Evolutionary conservation across 495 filamentous ascomycete species (phyloP).

Genomic region (Delitschia confertaspora): DNA sequence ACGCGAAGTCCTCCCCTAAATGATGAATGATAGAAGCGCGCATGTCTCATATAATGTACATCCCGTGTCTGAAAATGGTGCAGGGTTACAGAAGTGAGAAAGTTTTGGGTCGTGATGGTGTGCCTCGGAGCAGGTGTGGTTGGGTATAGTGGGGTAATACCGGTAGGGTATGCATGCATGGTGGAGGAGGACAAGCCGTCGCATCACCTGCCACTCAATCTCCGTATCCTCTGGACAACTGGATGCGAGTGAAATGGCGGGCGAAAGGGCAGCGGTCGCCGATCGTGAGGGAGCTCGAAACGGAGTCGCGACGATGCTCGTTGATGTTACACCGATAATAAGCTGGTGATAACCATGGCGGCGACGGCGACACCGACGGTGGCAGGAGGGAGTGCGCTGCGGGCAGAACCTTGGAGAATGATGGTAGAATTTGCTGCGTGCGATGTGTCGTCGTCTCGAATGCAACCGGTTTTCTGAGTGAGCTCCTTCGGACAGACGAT

Average conservation of each 20-base stretch:
- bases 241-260: slow-evolving; percentile 16
- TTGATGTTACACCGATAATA: slow-evolving; percentile 13
- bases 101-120: too few relatives aligned
- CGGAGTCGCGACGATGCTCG: slow-evolving; percentile 6
- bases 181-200: slow-evolving; percentile 1
- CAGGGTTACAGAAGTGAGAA: too few relatives aligned
- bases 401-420: too few relatives aligned
- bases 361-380: not conserved
- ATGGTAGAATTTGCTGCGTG: slow-evolving; percentile 2
- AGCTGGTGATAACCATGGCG: slow-evolving; percentile 10
- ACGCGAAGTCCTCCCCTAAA: too few relatives aligned
- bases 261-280: slow-evolving; percentile 6
- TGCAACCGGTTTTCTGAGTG: slow-evolving; percentile 37
- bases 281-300: slow-evolving; percentile 17
- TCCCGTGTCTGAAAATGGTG: too few relatives aligned
- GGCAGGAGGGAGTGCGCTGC: too few relatives aligned
- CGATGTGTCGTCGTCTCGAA: slow-evolving; percentile 16
- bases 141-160: slow-evolving; percentile 8
- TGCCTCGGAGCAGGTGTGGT: too few relatives aligned
- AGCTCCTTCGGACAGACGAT: slow-evolving; percentile 52
- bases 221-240: slow-evolving; percentile 1
- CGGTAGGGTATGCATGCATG: slow-evolving; percentile 28
- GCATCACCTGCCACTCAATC: slow-evolving; percentile 19
- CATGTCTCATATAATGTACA: too few relatives aligned
- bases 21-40: too few relatives aligned